Evolutionary conservation across 2,329 filamentous ascomycete species (phyloP).

Genomic region (Polychaeton citri): DNA sequence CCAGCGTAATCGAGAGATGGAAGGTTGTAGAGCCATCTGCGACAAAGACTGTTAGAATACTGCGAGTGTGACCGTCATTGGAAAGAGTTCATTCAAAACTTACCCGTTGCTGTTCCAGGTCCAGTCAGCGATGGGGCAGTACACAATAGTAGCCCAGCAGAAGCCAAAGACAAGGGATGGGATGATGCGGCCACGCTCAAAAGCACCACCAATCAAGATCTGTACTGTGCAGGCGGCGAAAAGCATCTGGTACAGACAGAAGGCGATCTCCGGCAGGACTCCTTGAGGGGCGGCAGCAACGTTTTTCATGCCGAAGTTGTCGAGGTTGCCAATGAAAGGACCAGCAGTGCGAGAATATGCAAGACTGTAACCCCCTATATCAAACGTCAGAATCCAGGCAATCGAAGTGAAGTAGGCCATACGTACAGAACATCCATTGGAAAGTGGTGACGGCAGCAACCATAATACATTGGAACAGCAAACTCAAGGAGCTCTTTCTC

Average conservation of each 20-base stretch:
- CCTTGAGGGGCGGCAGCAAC: slow-evolving; percentile 46
- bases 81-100: too few relatives aligned
- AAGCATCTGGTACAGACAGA: slow-evolving; percentile 52
- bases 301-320: slow-evolving; percentile 48
- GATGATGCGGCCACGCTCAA: slow-evolving; percentile 50
- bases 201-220: slow-evolving; percentile 52
- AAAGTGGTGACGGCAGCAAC: slow-evolving; percentile 44
- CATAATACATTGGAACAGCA: slow-evolving; percentile 51
- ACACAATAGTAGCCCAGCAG: slow-evolving; percentile 52
- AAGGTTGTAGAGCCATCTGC: slow-evolving; percentile 45
- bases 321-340: slow-evolving; percentile 49
- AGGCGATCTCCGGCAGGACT: slow-evolving; percentile 50
- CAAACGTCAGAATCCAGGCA: slow-evolving; percentile 1
- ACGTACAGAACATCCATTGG: slow-evolving; percentile 46
- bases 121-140: slow-evolving; percentile 52
- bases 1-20: slow-evolving; percentile 48
- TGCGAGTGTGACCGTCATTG: too few relatives aligned
- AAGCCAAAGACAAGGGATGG: slow-evolving; percentile 52
- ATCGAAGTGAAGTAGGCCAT: slow-evolving; percentile 21
- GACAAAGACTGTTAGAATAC: background rate
- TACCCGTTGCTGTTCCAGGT: slow-evolving; percentile 54
- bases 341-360: slow-evolving; percentile 47
- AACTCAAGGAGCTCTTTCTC: slow-evolving; percentile 47
- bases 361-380: slow-evolving; percentile 43
- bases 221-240: slow-evolving; percentile 51